Base-by-base conservation (phyloP, 306 rosid species). In the Hylodesmum podocarpum region DNA sequence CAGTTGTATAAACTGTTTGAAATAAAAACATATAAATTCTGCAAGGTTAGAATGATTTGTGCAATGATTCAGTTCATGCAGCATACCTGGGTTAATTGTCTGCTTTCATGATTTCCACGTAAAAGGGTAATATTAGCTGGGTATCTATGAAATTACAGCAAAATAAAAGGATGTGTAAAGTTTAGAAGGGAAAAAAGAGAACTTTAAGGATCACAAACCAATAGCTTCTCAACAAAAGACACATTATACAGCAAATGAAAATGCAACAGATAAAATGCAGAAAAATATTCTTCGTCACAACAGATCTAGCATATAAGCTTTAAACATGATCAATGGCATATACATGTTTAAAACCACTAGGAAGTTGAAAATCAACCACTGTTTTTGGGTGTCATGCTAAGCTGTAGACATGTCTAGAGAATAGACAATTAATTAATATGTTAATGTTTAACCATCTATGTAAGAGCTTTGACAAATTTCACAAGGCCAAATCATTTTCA, bases 81-180 rank as follows among this genome's bases (percentile, higher is more conserved):
- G 73, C 80, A 47, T 81, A 93, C 98, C 98, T 93, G 98, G 36
- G 98, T 93, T 64, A 93, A 84, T 46, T 93, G 98, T 79, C 98
- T 86, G 83, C 98, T 93, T 81, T 93, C 98, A 79, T 93, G 98
- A 76, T 93, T 93, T 79, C 98, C 98, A 72, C 98, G 96, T 80
- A 93, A 76, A 88, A 93, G 98, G 46, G 98, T 93, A 78, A 93
- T 93, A 82, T 93, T 85, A 51, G 98, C 98, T 12, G 98, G 98
- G 70, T 89, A 93, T 89, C 98, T 93, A 79, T 12, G 37, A 73
- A 57, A 65, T 80, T 28, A 67, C 54, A 61, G 31, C 78, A 69
- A 55, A 73, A 63, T 16, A 24, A 69, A 70, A 54, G 6, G 36
- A 50, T 0, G 53, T 6, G 12, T 34, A 51, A 62, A 63, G 12